A percentile compares a stretch with the other conserved stretches of the same genome.
Conservation (phyloP, 768 basidiomycete species). For the Amanita pseudoporphyria region DNA sequence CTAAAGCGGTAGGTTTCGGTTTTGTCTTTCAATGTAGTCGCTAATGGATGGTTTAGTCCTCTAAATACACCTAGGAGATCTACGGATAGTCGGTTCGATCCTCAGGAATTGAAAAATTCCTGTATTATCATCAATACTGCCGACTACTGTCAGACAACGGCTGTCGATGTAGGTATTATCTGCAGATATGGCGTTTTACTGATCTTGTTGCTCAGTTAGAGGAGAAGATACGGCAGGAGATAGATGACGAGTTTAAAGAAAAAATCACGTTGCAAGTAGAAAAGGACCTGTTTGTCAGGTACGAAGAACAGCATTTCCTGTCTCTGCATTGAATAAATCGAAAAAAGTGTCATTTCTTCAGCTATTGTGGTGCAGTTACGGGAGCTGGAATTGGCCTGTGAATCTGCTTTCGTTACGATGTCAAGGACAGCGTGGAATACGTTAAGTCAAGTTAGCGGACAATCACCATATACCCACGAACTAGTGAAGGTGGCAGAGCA, state of each 20-base stretch:
- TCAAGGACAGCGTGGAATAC: conserved; percentile 70
- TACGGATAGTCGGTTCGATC: conserved; percentile 69
- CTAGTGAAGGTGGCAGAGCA: conserved; percentile 66
- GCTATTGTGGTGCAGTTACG: conserved; percentile 72
- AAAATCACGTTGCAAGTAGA: conserved; percentile 78
- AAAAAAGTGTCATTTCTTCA: conserved; percentile 66
- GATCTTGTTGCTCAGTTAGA: conserved; percentile 54
- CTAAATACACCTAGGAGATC: conserved; percentile 50
- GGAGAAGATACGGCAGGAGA: conserved; percentile 79
- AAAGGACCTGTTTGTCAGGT: conserved; percentile 87
- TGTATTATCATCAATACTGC: conserved; percentile 95
- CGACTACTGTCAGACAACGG: conserved; percentile 92
- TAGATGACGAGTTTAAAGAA: conserved; percentile 67
- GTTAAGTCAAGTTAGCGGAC: conserved; percentile 77
- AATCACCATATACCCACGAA: conserved; percentile 73
- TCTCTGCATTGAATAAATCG: not conserved
- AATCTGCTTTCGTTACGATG: conserved; percentile 70
- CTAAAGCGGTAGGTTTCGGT: conserved; percentile 51
- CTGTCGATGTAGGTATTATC: conserved; percentile 53
- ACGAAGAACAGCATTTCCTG: conserved; percentile 10
- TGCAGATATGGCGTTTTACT: not conserved
- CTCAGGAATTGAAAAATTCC: conserved; percentile 66
- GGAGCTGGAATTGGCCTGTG: conserved; percentile 81
- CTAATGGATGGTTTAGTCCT: conserved; percentile 22
- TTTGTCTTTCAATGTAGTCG: not conserved